Percentiles rank a stretch among this genome's conserved stretches.
Conservation (phyloP, 495 filamentous ascomycete genomes). For the Poronia punctata region DNA sequence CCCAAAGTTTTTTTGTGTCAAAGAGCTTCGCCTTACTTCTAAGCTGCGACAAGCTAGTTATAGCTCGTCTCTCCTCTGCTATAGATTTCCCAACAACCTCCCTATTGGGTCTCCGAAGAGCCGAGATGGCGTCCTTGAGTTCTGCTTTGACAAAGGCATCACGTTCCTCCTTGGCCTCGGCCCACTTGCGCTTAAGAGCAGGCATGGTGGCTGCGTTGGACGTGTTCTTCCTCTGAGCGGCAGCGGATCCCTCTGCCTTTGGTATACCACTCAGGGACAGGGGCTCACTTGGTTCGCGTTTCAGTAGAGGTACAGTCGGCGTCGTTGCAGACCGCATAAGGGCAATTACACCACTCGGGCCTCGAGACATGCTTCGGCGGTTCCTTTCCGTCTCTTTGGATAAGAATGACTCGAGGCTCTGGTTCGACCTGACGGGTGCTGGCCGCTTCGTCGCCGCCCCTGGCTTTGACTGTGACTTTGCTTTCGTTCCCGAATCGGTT, state of each 20-base stretch:
- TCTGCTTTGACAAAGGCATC: constrained; percentile 73
- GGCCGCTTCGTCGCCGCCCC: constrained; percentile 52
- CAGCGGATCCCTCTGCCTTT: constrained; percentile 29
- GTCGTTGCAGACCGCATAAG: constrained; percentile 67
- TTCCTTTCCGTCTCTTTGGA: constrained; percentile 54
- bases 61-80: constrained; percentile 55
- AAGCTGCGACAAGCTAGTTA: constrained; percentile 27
- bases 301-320: constrained; percentile 47
- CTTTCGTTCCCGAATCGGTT: constrained; percentile 24
- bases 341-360: constrained; percentile 45
- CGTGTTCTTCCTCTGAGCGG: constrained; percentile 29
- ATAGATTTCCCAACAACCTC: constrained; percentile 66
- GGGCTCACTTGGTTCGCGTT: constrained; percentile 58
- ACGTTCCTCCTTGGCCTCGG: constrained; percentile 61
- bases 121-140: constrained; percentile 72
- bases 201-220: constrained; percentile 2
- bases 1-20: too few relatives aligned
- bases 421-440: constrained; percentile 36
- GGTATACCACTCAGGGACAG: constrained; percentile 45
- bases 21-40: constrained; percentile 30
- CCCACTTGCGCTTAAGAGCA: constrained; percentile 17
- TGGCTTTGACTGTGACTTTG: constrained; percentile 38
- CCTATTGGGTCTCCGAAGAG: constrained; percentile 82
- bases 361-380: constrained; percentile 44
- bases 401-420: constrained; percentile 60